Base-by-base conservation (phyloP, 371 early-diverging fungal genomes). In the Phascolomyces articulosus region DNA sequence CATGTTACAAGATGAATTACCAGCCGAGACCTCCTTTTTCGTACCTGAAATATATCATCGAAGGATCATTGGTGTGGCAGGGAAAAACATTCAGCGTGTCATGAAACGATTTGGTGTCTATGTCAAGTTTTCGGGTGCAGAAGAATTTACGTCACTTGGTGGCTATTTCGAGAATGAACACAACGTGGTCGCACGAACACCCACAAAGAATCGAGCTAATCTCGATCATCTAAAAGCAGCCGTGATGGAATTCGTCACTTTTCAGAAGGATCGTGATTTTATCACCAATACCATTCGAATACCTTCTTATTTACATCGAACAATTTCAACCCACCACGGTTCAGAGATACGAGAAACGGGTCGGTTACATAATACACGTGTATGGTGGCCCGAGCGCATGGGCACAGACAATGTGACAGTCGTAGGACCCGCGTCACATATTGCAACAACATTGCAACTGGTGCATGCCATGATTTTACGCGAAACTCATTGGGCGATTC, bases 21-120 rank as follows among this genome's bases (percentile, higher is more conserved):
- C 93, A 0, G 91, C 90, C 10, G 91, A 91, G 62, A 85, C 87
- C 44, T 85, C 87, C 27, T 95, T 95, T 70, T 85, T 83, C 74
- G 84, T 95, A 4, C 91, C 93, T 59, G 93, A 93, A 67, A 79
- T 85, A 13, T 89, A 86, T 69, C 96, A 95, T 77, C 94, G 93
- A 70, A 85, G 93, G 28, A 93, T 95, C 62, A 95, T 95, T 58
- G 96, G 96, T 18, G 90, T 89, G 23, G 92, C 92, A 6, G 96
- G 96, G 68, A 94, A 92, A 70, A 92, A 92, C 73, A 94, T 95
- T 54, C 94, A 94, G 66, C 79, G 89, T 55, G 91, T 94, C 69
- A 95, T 95, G 96, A 95, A 94, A 66, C 89, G 91, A 63, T 92
- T 86, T 66, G 94, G 93, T 16, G 95, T 94, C 8, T 94, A 93